Evolutionary conservation across 345 rosid species (phyloP).

Genomic region (Populus nigra): DNA sequence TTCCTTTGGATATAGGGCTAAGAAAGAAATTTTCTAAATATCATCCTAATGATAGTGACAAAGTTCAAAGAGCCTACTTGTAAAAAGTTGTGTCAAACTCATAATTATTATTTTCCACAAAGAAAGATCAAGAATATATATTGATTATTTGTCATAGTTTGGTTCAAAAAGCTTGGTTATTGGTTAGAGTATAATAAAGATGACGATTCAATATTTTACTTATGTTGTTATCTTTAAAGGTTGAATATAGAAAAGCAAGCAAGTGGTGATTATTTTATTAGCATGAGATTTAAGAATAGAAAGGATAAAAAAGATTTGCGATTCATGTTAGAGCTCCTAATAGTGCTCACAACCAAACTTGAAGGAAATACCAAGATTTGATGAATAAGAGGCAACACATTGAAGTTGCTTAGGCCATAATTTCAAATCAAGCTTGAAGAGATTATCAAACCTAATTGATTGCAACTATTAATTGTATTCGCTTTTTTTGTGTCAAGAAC

Average conservation of each 20-base stretch:
- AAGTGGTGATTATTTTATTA: background rate
- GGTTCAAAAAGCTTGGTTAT: background rate
- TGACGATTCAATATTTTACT: background rate
- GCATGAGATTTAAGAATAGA: background rate
- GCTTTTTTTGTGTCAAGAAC: background rate
- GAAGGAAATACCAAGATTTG: background rate
- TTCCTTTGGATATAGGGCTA: background rate
- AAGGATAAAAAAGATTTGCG: background rate
- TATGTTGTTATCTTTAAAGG: conserved; percentile 7
- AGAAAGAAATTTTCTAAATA: background rate
- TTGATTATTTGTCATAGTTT: background rate
- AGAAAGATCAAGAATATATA: background rate
- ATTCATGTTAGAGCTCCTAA: background rate
- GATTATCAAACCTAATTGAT: background rate
- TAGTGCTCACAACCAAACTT: background rate
- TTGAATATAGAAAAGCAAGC: background rate
- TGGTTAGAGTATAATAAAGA: conserved; percentile 11
- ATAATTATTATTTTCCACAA: background rate
- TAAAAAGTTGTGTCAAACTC: background rate
- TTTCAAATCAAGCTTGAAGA: background rate
- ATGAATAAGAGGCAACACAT: conserved; percentile 3
- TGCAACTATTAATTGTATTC: background rate
- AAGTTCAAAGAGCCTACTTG: background rate
- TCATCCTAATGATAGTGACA: background rate
- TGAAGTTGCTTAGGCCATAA: background rate